A percentile compares a stretch with the other conserved stretches of the same genome.
These are phyloP conservation scores for Cucumis hystrix DNA, from an alignment of 306 rosid species.

Conservation along the genomic window DNA sequence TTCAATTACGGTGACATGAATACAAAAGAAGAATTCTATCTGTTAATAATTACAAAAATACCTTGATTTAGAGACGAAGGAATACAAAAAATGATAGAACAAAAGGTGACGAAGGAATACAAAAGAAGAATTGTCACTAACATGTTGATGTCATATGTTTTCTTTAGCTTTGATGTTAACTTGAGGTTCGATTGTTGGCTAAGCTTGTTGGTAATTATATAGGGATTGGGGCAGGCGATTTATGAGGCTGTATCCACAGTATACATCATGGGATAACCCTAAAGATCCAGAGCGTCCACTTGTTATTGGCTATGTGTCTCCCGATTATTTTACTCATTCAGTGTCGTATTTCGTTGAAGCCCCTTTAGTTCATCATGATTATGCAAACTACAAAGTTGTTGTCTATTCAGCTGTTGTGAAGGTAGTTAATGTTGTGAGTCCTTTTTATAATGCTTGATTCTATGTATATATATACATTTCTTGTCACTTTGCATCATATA, in stretches of 20 bases:
- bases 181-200: not conserved
- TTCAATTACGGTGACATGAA: no score
- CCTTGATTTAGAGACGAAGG: not conserved
- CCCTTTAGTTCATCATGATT: slow-evolving; percentile 73
- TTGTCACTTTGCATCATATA: not conserved
- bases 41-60: no score
- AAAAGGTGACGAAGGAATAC: no score
- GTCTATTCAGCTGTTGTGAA: slow-evolving; percentile 98
- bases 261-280: slow-evolving; percentile 69
- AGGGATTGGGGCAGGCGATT: slow-evolving; percentile 98
- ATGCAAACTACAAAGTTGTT: slow-evolving; percentile 61
- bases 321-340: slow-evolving; percentile 96
- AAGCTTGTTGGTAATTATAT: slow-evolving; percentile 17
- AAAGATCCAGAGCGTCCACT: slow-evolving; percentile 89
- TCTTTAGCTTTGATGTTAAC: not conserved
- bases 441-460: not conserved
- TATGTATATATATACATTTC: not conserved
- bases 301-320: slow-evolving; percentile 90
- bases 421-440: slow-evolving; percentile 26
- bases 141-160: not conserved
- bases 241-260: slow-evolving; percentile 64
- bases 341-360: slow-evolving; percentile 95
- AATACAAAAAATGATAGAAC: no score
- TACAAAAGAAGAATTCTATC: not conserved
- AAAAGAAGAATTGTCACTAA: not conserved